These are phyloP conservation scores for Entomortierella parvispora DNA, from an alignment of 192 early-diverging fungal species.

Conservation along the genomic window DNA sequence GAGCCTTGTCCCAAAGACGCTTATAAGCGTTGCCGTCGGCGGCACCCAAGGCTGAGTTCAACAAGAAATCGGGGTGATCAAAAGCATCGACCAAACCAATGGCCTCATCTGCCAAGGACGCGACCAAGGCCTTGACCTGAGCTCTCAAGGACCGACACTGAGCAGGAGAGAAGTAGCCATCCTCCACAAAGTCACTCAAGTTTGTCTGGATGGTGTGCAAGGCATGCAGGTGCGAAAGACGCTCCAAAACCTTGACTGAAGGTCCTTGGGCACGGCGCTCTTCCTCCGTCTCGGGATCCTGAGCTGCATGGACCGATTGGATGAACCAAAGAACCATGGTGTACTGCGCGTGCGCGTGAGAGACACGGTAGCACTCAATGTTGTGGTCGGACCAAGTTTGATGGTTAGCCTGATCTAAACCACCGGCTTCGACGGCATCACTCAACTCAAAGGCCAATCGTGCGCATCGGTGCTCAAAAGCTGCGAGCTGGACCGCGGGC, in stretches of 20 bases:
- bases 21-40: constrained; percentile 82
- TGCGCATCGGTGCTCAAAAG: constrained; percentile 58
- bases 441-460: constrained; percentile 50
- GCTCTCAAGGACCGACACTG: constrained; percentile 21
- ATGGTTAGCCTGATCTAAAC: constrained; percentile 22
- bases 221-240: constrained; percentile 29
- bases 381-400: constrained; percentile 33
- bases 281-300: constrained; percentile 8
- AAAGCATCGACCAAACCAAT: constrained; percentile 83
- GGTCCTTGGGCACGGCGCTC: constrained; percentile 19
- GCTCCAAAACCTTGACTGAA: constrained; percentile 22
- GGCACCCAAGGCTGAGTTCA: constrained; percentile 79
- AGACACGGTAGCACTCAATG: constrained; percentile 57
- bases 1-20: constrained; percentile 35
- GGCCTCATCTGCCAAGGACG: constrained; percentile 72
- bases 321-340: constrained; percentile 57
- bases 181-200: constrained; percentile 34
- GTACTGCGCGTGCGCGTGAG: constrained; percentile 59
- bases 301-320: constrained; percentile 17
- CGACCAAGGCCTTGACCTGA: constrained; percentile 34
- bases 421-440: constrained; percentile 36
- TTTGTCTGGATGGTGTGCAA: constrained; percentile 33
- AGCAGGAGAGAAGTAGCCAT: constrained; percentile 28
- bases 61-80: constrained; percentile 72
- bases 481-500: constrained; percentile 44